Evolutionary conservation across 129 eudicot species (phyloP).

Genomic region (Flaveria robusta): DNA sequence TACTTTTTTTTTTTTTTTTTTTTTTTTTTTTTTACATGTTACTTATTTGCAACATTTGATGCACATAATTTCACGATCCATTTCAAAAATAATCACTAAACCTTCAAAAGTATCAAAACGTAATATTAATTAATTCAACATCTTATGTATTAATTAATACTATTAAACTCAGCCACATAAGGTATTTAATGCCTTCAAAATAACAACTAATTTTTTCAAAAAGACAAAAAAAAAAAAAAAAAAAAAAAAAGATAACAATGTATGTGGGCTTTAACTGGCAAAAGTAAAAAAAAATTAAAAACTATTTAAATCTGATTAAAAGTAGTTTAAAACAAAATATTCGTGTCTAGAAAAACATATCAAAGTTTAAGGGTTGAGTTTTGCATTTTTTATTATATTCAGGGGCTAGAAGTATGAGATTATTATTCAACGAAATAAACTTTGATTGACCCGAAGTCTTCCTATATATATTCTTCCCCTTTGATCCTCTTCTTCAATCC

Average conservation of each 20-base stretch:
- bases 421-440: background rate
- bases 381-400: background rate
- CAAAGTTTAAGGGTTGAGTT: background rate
- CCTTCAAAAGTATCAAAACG: background rate
- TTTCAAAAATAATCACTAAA: background rate
- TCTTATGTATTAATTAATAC: background rate
- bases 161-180: conserved; percentile 1
- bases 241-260: background rate
- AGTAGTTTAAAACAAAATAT: background rate
- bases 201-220: no score
- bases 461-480: background rate
- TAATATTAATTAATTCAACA: background rate
- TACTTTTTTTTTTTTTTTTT: no score
- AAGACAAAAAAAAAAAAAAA: no score
- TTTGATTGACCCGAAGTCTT: background rate
- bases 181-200: background rate
- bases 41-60: background rate
- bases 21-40: no score
- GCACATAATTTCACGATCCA: background rate
- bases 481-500: background rate
- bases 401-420: background rate
- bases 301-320: background rate
- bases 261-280: background rate
- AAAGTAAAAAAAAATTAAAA: no score
- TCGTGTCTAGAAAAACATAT: background rate